Conservation (phyloP, 306 rosid genomes). For the Crataegus laevigata region DNA sequence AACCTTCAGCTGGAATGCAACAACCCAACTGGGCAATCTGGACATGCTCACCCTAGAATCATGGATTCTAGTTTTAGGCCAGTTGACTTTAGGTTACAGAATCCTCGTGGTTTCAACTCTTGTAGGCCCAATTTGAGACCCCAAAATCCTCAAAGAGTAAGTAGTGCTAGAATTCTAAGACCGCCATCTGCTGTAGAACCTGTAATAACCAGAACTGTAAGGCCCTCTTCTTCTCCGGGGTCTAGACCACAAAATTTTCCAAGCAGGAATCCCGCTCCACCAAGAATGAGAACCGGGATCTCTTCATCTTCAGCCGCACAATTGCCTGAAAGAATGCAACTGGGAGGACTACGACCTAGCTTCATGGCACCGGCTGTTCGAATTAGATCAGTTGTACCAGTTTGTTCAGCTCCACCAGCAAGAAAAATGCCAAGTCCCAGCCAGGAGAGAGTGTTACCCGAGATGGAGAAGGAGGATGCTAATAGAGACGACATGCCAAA, state of each 20-base stretch:
- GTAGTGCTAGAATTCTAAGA: constrained; percentile 31
- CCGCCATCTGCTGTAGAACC: constrained; percentile 34
- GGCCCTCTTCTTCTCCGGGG: constrained; percentile 28
- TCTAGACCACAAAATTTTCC: constrained; percentile 32
- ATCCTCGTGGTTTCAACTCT: constrained; percentile 17
- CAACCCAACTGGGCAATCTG: constrained; percentile 24
- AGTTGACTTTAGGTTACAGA: constrained; percentile 29
- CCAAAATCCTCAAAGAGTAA: constrained; percentile 26
- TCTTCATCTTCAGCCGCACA: constrained; percentile 29
- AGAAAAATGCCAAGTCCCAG: constrained; percentile 28
- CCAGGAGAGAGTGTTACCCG: constrained; percentile 16
- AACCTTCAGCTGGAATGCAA: constrained; percentile 26
- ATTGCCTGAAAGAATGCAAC: constrained; percentile 23
- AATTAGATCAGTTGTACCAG: constrained; percentile 73
- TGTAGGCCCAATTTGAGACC: constrained; percentile 18
- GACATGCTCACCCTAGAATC: constrained; percentile 29
- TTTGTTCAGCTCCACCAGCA: constrained; percentile 73
- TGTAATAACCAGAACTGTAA: constrained; percentile 24
- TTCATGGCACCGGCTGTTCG: constrained; percentile 70
- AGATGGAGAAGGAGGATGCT: constrained; percentile 28
- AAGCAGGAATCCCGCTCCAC: constrained; percentile 25
- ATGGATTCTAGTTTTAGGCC: constrained; percentile 25
- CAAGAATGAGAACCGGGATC: constrained; percentile 41
- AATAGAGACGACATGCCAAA: constrained; percentile 24
- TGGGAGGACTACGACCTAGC: constrained; percentile 35